A percentile compares a stretch with the other conserved stretches of the same genome.
phyloP scores from a whole-genome alignment of 1,139 yeast species.

The Protomyces inouyei region DNA sequence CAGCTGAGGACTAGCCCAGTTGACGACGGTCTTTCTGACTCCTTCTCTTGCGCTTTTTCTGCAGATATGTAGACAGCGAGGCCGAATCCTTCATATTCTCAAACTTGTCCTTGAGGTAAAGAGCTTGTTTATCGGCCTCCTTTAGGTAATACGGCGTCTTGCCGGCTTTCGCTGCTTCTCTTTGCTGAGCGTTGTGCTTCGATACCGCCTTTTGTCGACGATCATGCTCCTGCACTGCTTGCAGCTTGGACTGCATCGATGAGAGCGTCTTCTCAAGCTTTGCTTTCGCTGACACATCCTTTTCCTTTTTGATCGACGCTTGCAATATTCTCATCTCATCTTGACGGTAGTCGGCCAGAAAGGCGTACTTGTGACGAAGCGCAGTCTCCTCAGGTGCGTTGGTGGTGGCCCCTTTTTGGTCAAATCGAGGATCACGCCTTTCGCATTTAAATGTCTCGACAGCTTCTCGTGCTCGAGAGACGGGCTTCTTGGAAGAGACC shows the following conservation, averaged over 20 bases:
- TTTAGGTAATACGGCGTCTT: conserved; percentile 61
- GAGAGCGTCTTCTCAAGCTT: conserved; percentile 44
- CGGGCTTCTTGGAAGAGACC: conserved; percentile 33
- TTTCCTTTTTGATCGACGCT: conserved; percentile 53
- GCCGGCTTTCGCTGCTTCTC: conserved; percentile 48
- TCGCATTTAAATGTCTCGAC: conserved; percentile 32
- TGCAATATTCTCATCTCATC: conserved; percentile 63
- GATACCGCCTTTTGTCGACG: conserved; percentile 59
- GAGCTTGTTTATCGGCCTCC: conserved; percentile 68
- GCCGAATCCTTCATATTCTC: conserved; percentile 77
- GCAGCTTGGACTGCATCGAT: conserved; percentile 57
- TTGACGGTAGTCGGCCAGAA: conserved; percentile 78
- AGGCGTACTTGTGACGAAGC: conserved; percentile 75
- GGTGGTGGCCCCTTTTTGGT: conserved; percentile 37
- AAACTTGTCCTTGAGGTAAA: conserved; percentile 82
- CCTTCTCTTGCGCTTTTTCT: conserved; percentile 87
- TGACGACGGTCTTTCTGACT: conserved; percentile 73
- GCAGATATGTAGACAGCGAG: conserved; percentile 73
- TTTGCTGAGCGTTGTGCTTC: conserved; percentile 48
- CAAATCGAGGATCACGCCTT: conserved; percentile 74
- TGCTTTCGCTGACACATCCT: conserved; percentile 45
- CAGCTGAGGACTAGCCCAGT: not conserved
- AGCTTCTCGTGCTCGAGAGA: conserved; percentile 33
- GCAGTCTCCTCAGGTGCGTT: conserved; percentile 68
- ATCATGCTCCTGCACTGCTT: conserved; percentile 70